Base-by-base conservation (phyloP, 768 basidiomycete species). In the Multifurca ochricompacta region DNA sequence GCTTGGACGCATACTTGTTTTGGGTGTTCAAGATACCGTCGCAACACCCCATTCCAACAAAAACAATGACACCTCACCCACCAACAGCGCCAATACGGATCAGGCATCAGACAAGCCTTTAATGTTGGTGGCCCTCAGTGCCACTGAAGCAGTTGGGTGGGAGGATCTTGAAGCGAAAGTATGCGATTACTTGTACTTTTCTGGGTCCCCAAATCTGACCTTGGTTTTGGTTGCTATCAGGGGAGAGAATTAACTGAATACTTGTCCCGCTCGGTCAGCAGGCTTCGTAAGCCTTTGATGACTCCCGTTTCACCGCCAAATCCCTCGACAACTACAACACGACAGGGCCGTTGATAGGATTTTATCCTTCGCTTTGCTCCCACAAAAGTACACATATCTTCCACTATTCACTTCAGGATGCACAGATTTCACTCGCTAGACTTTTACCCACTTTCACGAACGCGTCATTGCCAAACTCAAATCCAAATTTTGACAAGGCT, bases 1-100 rank as follows among this genome's bases (percentile, higher is more conserved):
- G 87, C 72, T 87, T 18, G 88, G 88, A 11, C 77, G 81, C 37
- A 78, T 89, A 32, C 69, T 85, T 19, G 85, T 89, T 13, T 65
- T 86, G 6, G 80, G 85, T 4, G 74, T 89, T 16, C 74, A 81
- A 32, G 76, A 80, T 27, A 4, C 50, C 37, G 27, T 61, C 13
- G 53, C 53, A 30, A 27, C 45, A 23, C 28, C 39, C 16, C 21
- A 18, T 11, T 6, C 32, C 19, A 58, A 30, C 59, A 56, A 32
- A 16, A 53, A 54, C 23, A 59, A 45, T 59, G 54, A 51, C 54
- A 65, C 47, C 55, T 64, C 51, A 61, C 62, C 58, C 51, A 10
- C 43, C 53, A 44, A 34, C 46, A 51, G 59, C 40, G 32, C 48
- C 36, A 28, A 53, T 13, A 45, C 34, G 3, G 56, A 53, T n/a